Base-by-base conservation (phyloP, 768 basidiomycete species). In the Russula sp. region DNA sequence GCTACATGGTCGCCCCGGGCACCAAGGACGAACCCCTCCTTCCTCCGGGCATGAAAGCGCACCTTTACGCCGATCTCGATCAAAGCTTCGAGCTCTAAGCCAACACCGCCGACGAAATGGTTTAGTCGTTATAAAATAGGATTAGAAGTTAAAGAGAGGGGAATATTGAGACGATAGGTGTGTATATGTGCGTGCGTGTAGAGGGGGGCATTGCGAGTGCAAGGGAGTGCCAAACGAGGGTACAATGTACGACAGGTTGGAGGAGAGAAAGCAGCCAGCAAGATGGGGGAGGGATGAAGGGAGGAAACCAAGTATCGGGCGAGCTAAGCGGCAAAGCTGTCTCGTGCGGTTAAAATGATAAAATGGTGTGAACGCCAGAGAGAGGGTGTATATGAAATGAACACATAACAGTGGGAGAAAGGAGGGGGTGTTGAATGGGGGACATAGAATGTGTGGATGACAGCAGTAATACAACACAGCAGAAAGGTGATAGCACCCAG, bases 41-140 rank as follows among this genome's bases (percentile, higher is more conserved):
- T 38, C 96, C 96, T 1, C 83, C 85, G 0, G 95, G 95, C 5
- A 99, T 99, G 96, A 83, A 82, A 56, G 80, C 90, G 68, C 84
- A 91, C 49, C 77, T 98, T 25, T 78, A 88, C 64, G 85, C 90
- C 66, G 94, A 98, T 71, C 79, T 97, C 62, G 83, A 97, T 73
- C 87, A 89, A 70, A 80, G 83, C 7, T 94, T 97, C 68, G 92
- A 94, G 50, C 86, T 91, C 70, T 89, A 74, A 78, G 42, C 14
- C 41, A 18, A 36, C 18, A 8, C 9, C n/a, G n/a, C n/a, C n/a
- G n/a, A 7, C 25, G 20, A 7, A 39, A 36, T 48, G 6, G 16
- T 7, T 43, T 42, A 20, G 9, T 35, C 51, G 13, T 14, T 14
- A 43, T 52, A 34, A 32, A 18, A 54, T 54, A 36, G 45, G n/a